Conservation (phyloP, 768 basidiomycete species). For the Rhodotorula paludigena region DNA sequence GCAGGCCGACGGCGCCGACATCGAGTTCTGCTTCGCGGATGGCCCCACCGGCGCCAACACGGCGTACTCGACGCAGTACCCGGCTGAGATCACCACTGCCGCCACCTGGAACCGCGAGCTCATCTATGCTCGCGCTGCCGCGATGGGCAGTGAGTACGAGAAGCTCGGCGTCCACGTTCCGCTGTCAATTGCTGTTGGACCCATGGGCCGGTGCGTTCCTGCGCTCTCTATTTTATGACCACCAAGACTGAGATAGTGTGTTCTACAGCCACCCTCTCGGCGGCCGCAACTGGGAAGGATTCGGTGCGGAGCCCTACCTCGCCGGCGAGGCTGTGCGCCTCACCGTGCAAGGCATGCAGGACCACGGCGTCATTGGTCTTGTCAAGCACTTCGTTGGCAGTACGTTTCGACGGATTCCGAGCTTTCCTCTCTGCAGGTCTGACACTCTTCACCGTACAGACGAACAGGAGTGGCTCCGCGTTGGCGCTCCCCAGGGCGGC, state of each 20-base stretch:
- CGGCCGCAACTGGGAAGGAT: conserved; percentile 35
- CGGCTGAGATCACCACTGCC: conserved; percentile 75
- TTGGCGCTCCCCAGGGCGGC: conserved; percentile 19
- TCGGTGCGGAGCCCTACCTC: conserved; percentile 27
- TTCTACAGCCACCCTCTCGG: conserved; percentile 1
- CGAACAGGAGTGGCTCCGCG: conserved; percentile 50
- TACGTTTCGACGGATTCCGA: not conserved
- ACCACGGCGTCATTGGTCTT: conserved; percentile 33
- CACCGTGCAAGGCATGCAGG: conserved; percentile 39
- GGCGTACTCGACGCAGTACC: conserved; percentile 49
- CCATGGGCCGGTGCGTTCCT: conserved; percentile 13
- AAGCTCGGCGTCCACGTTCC: conserved; percentile 74
- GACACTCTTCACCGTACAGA: conserved; percentile 38
- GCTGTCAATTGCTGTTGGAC: conserved; percentile 16
- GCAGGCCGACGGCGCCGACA: not conserved
- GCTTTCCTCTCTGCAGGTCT: not conserved
- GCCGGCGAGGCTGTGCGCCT: conserved; percentile 2
- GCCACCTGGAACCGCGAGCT: conserved; percentile 75
- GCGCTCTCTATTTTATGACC: too few species aligned
- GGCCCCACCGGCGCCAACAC: conserved; percentile 9
- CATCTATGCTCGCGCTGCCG: conserved; percentile 67
- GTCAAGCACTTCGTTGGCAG: conserved; percentile 63
- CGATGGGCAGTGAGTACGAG: conserved; percentile 75
- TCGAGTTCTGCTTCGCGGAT: conserved; percentile 6
- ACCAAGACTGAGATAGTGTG: too few species aligned